Base-by-base conservation (phyloP, 225 moss, liverwort and hornwort genomes). In the Climacium dendroides region DNA sequence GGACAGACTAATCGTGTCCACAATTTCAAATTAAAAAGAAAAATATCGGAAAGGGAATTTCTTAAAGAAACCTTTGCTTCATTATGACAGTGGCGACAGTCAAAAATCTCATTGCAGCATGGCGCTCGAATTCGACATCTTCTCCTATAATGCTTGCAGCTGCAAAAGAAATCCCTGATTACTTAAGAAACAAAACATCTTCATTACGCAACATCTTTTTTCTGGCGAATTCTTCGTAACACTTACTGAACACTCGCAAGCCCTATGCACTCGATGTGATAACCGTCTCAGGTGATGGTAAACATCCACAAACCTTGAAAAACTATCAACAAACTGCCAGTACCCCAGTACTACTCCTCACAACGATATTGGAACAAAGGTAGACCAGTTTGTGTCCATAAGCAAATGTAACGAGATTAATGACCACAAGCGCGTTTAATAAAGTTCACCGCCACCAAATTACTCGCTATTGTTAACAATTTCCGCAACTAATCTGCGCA, bases 1-100 rank as follows among this genome's bases (percentile, higher is more conserved):
- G 43, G 14, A 62, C 25, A 62, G 72, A 52, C 25, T 62, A 59
- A 45, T 67, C 19, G 35, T 10, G 62, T 29, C 63, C 32, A 85
- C 19, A 45, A 71, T 25, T 61, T 76, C 23, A 17, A 80, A 66
- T 11, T 6, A 15, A 39, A 88, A 62, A 28, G 39, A 4, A 37
- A 41, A 54, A 30, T 61, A 32, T 77, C n/a, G 24, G 62, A 26
- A 59, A 41, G 41, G 25, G 37, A 74, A 83, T 29, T 66, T 43
- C 39, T 34, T 32, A 26, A 25, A 30, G 25, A 19, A 50, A 94
- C 96, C 95, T 94, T 97, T 14, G 89, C 95, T 82, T 98, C 98
- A 72, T 98, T 97, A 80, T 97, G 98, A 87, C 98, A 98, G 86
- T 98, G 98, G 23, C 97, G 97, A 86, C 98, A 98, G 64, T 94